Conservation (phyloP, 2,329 filamentous ascomycete species). For the Alternaria gansuensis region DNA sequence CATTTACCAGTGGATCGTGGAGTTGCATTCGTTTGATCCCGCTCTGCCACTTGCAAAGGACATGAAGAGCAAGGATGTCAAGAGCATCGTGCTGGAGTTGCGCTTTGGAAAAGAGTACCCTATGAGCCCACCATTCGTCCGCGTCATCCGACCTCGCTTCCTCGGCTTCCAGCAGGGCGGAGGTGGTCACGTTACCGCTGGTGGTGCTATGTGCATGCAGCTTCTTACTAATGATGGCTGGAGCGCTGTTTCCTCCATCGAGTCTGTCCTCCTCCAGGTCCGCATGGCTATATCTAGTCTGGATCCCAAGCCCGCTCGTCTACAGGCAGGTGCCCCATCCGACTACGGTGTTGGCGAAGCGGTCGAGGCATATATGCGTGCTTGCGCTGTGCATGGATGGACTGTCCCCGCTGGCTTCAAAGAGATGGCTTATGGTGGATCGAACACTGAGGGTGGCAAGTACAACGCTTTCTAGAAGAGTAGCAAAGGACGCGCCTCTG, state of each 20-base stretch:
- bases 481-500: too few species aligned
- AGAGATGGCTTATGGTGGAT: slow-evolving; percentile 55
- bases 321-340: slow-evolving; percentile 55
- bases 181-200: slow-evolving; percentile 84
- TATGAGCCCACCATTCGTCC: slow-evolving; percentile 81
- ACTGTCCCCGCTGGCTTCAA: slow-evolving; percentile 70
- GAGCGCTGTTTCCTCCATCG: slow-evolving; percentile 76
- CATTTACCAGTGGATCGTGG: slow-evolving; percentile 90
- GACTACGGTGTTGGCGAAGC: slow-evolving; percentile 77
- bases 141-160: slow-evolving; percentile 83
- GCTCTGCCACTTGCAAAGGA: slow-evolving; percentile 75
- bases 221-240: slow-evolving; percentile 85
- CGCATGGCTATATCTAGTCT: slow-evolving; percentile 75
- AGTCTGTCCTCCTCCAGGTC: slow-evolving; percentile 82
- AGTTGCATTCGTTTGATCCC: slow-evolving; percentile 82
- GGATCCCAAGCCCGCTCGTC: slow-evolving; percentile 76
- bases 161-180: slow-evolving; percentile 75
- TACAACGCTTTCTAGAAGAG: slow-evolving; percentile 12
- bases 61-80: slow-evolving; percentile 69
- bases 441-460: background rate
- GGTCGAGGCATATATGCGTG: slow-evolving; percentile 74
- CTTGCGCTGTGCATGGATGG: slow-evolving; percentile 77
- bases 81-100: slow-evolving; percentile 80
- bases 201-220: slow-evolving; percentile 85
- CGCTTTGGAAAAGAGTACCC: slow-evolving; percentile 82